A percentile compares a stretch with the other conserved stretches of the same genome.
Evolutionary conservation across 371 early-diverging fungal species (phyloP).

Genomic region (Basidiobolus heterosporus): DNA sequence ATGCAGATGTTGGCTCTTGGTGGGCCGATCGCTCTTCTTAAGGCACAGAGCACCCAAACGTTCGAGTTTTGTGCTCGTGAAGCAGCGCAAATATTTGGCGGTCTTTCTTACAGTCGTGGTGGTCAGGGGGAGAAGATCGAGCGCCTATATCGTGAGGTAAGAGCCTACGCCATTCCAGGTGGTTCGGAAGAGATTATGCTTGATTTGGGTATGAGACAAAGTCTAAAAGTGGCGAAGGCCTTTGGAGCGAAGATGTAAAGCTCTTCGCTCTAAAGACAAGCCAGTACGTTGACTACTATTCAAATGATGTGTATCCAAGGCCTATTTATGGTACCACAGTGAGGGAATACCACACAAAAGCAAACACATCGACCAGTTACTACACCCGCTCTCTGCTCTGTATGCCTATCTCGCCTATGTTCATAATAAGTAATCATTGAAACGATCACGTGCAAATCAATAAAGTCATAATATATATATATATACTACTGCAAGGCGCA

Average conservation of each 20-base stretch:
- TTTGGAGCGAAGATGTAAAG: neutral
- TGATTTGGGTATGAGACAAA: conserved; percentile 65
- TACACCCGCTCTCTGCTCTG: too few relatives aligned
- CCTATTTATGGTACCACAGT: too few relatives aligned
- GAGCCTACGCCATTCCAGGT: conserved; percentile 76
- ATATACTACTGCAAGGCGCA: too few relatives aligned
- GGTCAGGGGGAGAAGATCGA: conserved; percentile 74
- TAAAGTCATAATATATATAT: too few relatives aligned
- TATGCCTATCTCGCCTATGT: too few relatives aligned
- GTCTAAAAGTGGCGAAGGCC: conserved; percentile 29
- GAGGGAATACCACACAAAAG: too few relatives aligned
- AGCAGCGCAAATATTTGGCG: conserved; percentile 85
- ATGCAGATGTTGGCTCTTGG: conserved; percentile 54
- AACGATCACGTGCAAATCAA: too few relatives aligned
- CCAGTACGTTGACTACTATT: too few relatives aligned
- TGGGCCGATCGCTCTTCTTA: conserved; percentile 74
- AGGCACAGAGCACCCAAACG: conserved; percentile 71
- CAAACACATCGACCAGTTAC: too few relatives aligned
- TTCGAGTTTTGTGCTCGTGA: conserved; percentile 79
- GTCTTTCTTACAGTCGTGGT: conserved; percentile 66
- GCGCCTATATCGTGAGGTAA: conserved; percentile 71
- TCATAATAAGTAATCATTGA: too few relatives aligned
- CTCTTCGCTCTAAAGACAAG: too few relatives aligned
- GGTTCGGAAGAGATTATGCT: conserved; percentile 77
- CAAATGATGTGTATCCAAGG: too few relatives aligned